phyloP scores from a whole-genome alignment of 305 asterid species.

The Fraxinus baroniana region DNA sequence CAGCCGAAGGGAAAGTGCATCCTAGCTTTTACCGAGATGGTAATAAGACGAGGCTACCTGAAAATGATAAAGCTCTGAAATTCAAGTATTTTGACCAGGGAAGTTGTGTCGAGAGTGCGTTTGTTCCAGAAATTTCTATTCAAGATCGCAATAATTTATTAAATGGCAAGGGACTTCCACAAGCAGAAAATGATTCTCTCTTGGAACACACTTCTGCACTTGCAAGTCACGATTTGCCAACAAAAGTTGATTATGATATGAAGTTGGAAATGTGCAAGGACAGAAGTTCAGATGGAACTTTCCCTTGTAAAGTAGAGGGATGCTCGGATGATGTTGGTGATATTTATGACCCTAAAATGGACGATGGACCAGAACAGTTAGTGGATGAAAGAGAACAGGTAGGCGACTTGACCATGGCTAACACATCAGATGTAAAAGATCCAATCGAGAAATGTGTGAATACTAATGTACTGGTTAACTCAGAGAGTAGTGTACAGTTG shows the following conservation, averaged over 20 bases:
- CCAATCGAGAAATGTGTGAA: slow-evolving; percentile 51
- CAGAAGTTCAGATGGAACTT: slow-evolving; percentile 29
- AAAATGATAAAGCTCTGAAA: slow-evolving; percentile 45
- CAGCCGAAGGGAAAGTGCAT: slow-evolving; percentile 44
- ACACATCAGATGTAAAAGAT: slow-evolving; percentile 55
- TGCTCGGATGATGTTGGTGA: slow-evolving; percentile 28
- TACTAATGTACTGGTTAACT: slow-evolving; percentile 52
- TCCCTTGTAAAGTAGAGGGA: slow-evolving; percentile 27
- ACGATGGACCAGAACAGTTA: slow-evolving; percentile 34
- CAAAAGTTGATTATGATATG: slow-evolving; percentile 50
- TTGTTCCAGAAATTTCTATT: slow-evolving; percentile 43
- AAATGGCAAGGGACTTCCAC: slow-evolving; percentile 31
- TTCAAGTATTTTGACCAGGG: slow-evolving; percentile 68
- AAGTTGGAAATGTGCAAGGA: slow-evolving; percentile 41
- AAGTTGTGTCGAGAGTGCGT: slow-evolving; percentile 79
- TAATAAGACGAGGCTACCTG: slow-evolving; percentile 28
- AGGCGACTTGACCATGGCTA: slow-evolving; percentile 48
- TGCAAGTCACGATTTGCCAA: slow-evolving; percentile 37
- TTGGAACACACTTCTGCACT: slow-evolving; percentile 43
- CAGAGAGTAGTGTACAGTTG: slow-evolving; percentile 82
- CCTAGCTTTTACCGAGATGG: slow-evolving; percentile 29
- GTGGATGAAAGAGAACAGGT: slow-evolving; percentile 37
- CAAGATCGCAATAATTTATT: slow-evolving; percentile 42
- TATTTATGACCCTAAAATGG: slow-evolving; percentile 33
- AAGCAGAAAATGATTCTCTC: slow-evolving; percentile 40